Conservation (phyloP, 2,329 filamentous ascomycete species). For the Chrysosporium keratinophilum region DNA sequence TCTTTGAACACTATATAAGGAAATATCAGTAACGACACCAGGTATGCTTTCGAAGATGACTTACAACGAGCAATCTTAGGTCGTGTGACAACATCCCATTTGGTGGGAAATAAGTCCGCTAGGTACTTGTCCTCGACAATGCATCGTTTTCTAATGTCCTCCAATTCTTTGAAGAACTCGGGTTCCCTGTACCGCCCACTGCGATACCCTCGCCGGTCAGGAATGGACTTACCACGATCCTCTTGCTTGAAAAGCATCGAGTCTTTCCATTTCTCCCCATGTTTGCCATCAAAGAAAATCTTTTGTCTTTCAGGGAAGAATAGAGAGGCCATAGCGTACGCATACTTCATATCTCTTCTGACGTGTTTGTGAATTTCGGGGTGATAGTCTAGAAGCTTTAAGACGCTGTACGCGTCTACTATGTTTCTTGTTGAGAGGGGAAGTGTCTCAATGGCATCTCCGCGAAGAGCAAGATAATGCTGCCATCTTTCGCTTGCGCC, state of each 20-base stretch:
- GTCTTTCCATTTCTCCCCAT: constrained; percentile 28
- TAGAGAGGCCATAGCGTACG: constrained; percentile 29
- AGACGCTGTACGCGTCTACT: constrained; percentile 10
- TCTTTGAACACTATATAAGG: constrained; percentile 36
- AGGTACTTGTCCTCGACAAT: constrained; percentile 23
- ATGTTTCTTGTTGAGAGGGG: constrained; percentile 10
- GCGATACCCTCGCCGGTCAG: constrained; percentile 30
- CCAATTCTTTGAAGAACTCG: constrained; percentile 18
- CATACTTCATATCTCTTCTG: constrained; percentile 30
- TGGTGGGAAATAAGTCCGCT: constrained; percentile 25
- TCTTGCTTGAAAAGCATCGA: constrained; percentile 33
- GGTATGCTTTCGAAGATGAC: background rate
- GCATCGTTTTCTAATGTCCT: constrained; percentile 23
- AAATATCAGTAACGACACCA: background rate
- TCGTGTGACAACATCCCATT: constrained; percentile 35
- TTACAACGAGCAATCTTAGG: constrained; percentile 35
- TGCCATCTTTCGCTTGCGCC: constrained; percentile 30
- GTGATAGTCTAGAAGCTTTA: constrained; percentile 21
- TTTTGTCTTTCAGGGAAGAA: constrained; percentile 27
- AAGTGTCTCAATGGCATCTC: constrained; percentile 20
- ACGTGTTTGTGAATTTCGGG: constrained; percentile 29
- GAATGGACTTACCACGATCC: constrained; percentile 31
- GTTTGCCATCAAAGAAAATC: constrained; percentile 29
- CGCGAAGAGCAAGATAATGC: constrained; percentile 30
- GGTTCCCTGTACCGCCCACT: constrained; percentile 31